Conservation (phyloP, 2,329 filamentous ascomycete species). For the Diaporthe eres region DNA sequence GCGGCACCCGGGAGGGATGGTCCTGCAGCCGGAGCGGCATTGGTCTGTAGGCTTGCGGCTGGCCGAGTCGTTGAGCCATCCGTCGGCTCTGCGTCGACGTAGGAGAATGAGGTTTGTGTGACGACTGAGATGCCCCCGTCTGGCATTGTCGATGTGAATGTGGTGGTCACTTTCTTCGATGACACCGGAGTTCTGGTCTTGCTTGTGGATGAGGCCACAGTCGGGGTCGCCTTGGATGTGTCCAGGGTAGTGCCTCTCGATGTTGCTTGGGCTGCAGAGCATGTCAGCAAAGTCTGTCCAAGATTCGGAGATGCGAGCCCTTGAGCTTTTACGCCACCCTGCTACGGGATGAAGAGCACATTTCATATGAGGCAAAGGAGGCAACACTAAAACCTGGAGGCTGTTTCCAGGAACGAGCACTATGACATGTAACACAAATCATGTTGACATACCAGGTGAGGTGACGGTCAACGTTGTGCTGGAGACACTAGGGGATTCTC, state of each 20-base stretch:
- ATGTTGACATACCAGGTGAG: slow-evolving; percentile 34
- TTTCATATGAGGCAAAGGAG: not conserved
- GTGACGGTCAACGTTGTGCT: slow-evolving; percentile 34
- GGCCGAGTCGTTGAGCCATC: slow-evolving; percentile 51
- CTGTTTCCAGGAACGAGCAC: not conserved
- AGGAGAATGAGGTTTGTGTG: slow-evolving; percentile 65
- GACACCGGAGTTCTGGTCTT: slow-evolving; percentile 50
- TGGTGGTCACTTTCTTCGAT: slow-evolving; percentile 50
- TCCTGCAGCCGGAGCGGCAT: slow-evolving; percentile 42
- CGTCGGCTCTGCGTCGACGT: slow-evolving; percentile 53
- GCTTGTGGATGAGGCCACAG: slow-evolving; percentile 8
- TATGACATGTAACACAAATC: not conserved
- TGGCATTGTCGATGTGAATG: slow-evolving; percentile 61
- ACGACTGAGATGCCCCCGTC: slow-evolving; percentile 61
- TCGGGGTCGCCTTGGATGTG: slow-evolving; percentile 34
- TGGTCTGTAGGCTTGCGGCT: slow-evolving; percentile 52
- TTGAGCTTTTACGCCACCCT: not conserved
- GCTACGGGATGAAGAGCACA: not conserved
- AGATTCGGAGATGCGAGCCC: not conserved
- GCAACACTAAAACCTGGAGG: not conserved
- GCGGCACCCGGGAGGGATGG: slow-evolving; percentile 7
- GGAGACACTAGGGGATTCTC: slow-evolving; percentile 9
- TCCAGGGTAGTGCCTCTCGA: slow-evolving; percentile 34
- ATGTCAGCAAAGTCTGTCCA: not conserved
- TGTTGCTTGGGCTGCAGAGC: not conserved